Percentiles rank a stretch among this genome's conserved stretches.
Conservation (phyloP, 352 stramenopile genomes). For the Pythium phragmiticola region DNA sequence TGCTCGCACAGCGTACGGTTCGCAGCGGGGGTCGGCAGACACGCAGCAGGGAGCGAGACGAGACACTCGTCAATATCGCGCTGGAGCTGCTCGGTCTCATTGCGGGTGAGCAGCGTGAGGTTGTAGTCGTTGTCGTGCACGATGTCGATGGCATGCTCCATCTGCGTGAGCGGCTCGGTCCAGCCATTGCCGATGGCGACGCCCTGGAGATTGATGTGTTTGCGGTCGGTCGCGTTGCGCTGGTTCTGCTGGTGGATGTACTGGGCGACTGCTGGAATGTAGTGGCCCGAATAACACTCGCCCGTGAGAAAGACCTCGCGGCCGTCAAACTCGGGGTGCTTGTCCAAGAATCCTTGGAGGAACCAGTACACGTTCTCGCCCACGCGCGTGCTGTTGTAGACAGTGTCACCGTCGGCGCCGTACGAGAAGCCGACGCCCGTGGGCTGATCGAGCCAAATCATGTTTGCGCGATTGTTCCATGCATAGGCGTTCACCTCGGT, state of each 20-base stretch:
- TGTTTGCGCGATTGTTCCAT: conserved; percentile 48
- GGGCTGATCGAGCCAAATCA: conserved; percentile 53
- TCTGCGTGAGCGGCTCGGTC: conserved; percentile 40
- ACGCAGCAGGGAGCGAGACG: too few relatives aligned
- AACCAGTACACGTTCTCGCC: conserved; percentile 54
- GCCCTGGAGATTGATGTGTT: conserved; percentile 49
- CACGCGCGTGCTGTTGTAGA: conserved; percentile 37
- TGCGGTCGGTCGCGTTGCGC: conserved; percentile 31
- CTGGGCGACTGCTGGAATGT: conserved; percentile 38
- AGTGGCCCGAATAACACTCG: conserved; percentile 62
- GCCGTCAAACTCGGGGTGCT: conserved; percentile 39
- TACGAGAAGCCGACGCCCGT: conserved; percentile 40
- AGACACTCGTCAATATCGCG: too few relatives aligned
- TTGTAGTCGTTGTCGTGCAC: conserved; percentile 54
- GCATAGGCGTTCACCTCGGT: conserved; percentile 37
- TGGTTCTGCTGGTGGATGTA: conserved; percentile 40
- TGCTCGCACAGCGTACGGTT: too few relatives aligned
- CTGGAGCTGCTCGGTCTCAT: conserved; percentile 1
- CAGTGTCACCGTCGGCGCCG: conserved; percentile 20
- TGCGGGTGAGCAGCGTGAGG: conserved; percentile 45
- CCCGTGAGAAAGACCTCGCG: conserved; percentile 52
- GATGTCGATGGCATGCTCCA: conserved; percentile 41
- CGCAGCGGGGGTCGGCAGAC: too few relatives aligned
- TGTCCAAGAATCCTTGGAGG: conserved; percentile 46
- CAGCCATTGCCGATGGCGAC: conserved; percentile 76